phyloP scores from a whole-genome alignment of 2,329 filamentous ascomycete species.

The Nothopassalora personata region DNA sequence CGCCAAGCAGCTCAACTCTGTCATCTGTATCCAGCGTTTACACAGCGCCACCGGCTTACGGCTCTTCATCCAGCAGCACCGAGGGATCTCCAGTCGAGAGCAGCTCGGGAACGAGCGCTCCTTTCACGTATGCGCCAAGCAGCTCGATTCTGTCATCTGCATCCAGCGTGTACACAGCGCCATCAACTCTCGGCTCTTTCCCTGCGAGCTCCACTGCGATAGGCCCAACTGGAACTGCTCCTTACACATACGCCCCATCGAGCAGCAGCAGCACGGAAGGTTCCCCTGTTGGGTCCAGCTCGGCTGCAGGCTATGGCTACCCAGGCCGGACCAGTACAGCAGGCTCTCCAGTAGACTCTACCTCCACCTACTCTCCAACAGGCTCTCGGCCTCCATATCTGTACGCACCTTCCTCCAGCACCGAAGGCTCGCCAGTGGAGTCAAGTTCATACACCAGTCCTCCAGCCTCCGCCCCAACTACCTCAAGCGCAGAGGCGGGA shows the following conservation, averaged over 20 bases:
- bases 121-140: too few relatives aligned
- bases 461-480: neutral
- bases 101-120: neutral
- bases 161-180: too few relatives aligned
- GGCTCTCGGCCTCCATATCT: neutral
- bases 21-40: neutral
- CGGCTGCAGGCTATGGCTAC: neutral
- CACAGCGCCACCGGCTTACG: constrained; percentile 5
- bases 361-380: neutral
- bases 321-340: neutral
- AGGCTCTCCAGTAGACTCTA: constrained; percentile 2
- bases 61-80: neutral
- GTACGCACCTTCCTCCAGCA: constrained; percentile 2
- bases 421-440: constrained; percentile 5
- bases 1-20: neutral
- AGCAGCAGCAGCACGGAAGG: constrained; percentile 2
- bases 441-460: neutral
- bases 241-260: neutral
- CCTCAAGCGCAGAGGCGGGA: neutral
- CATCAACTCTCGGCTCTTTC: too few relatives aligned
- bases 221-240: too few relatives aligned
- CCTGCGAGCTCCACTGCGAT: too few relatives aligned
- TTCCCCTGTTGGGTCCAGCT: neutral
- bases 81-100: constrained; percentile 1
- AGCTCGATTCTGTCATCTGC: neutral